Conservation (phyloP, 192 early-diverging fungal genomes). For the Phlyctochytrium bullatum region DNA sequence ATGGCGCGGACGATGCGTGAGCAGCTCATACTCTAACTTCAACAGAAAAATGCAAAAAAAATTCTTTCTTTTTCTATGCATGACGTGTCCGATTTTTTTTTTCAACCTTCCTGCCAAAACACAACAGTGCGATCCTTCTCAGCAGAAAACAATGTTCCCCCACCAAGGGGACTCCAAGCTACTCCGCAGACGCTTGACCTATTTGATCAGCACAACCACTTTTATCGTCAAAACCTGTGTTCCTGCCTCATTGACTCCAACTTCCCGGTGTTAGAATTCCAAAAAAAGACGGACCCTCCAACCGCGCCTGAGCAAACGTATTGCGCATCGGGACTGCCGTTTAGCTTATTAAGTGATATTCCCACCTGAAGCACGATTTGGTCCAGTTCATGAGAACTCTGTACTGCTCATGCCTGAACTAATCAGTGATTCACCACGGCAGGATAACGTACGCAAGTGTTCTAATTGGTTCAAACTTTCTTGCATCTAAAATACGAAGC, state of each 20-base stretch:
- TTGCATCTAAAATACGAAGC: conserved; percentile 76
- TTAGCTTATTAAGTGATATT: background rate
- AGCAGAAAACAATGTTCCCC: conserved; percentile 27
- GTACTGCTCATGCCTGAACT: conserved; percentile 68
- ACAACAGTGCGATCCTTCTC: conserved; percentile 40
- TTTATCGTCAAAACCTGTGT: conserved; percentile 49
- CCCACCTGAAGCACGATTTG: conserved; percentile 71
- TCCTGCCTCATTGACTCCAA: conserved; percentile 67
- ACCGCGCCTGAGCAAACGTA: conserved; percentile 78
- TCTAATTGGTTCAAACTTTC: conserved; percentile 69
- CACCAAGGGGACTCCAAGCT: conserved; percentile 42
- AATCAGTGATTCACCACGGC: conserved; percentile 9
- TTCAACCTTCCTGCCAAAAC: conserved; percentile 22
- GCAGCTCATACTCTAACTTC: too few species aligned
- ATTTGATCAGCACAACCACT: background rate
- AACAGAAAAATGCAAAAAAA: too few species aligned
- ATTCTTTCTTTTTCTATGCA: too few species aligned
- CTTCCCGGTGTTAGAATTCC: conserved; percentile 64
- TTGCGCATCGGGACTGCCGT: conserved; percentile 74
- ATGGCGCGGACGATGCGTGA: too few species aligned
- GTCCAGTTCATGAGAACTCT: conserved; percentile 87
- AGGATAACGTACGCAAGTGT: conserved; percentile 56
- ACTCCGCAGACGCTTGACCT: conserved; percentile 45
- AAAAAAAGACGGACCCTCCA: conserved; percentile 79
- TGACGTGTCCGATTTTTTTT: too few species aligned